Conservation (phyloP, 1,284 basidiomycete species). For the Lignosus rhinocerotis region DNA sequence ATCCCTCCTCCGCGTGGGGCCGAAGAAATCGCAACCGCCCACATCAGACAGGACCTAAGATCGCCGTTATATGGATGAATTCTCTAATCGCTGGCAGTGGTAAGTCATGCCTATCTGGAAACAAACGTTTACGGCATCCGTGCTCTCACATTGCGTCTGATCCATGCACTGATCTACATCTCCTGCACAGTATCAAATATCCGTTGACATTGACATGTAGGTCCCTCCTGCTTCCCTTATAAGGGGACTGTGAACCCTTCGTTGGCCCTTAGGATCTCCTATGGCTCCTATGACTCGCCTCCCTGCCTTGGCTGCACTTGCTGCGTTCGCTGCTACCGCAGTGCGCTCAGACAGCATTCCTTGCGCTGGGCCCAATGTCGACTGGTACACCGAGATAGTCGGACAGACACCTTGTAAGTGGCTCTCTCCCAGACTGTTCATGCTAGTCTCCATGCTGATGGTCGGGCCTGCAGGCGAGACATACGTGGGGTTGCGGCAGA, state of each 20-base stretch:
- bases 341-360: neutral
- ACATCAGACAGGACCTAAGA: too few species aligned
- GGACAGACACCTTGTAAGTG: neutral
- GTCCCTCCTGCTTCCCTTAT: too few species aligned
- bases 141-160: too few species aligned
- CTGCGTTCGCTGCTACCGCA: neutral
- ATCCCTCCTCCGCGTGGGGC: too few species aligned
- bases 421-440: neutral
- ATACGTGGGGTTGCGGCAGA: neutral
- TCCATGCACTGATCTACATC: too few species aligned
- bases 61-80: too few species aligned
- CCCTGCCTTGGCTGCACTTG: neutral
- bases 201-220: too few species aligned
- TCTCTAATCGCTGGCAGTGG: too few species aligned
- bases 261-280: neutral
- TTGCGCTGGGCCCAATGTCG: neutral
- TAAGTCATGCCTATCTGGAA: too few species aligned
- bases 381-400: neutral
- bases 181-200: too few species aligned
- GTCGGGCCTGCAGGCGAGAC: neutral
- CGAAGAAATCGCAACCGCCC: too few species aligned
- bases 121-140: too few species aligned
- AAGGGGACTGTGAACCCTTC: neutral
- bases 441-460: neutral
- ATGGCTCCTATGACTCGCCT: neutral